Percentiles rank a stretch among this genome's conserved stretches.
phyloP scores from a whole-genome alignment of 345 rosid species.

The Lepidium sativum region DNA sequence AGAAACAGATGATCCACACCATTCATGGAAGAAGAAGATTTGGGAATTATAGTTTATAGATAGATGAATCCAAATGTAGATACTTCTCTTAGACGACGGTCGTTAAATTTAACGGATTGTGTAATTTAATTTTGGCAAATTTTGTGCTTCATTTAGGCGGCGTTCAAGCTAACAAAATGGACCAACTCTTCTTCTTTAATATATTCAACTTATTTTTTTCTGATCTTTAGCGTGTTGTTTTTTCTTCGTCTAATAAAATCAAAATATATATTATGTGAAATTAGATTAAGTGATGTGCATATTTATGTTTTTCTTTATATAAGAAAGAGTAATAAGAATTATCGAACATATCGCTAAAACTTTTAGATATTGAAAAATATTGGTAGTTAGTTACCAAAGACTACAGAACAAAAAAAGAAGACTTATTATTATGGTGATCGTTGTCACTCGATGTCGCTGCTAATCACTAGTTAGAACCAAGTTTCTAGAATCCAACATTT shows the following conservation, averaged over 20 bases:
- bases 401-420: no score
- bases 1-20: constrained; percentile 8
- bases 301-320: no score
- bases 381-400: no score
- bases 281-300: neutral
- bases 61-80: neutral
- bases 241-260: neutral
- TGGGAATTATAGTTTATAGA: neutral
- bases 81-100: neutral
- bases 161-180: constrained; percentile 8
- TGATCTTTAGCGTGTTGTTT: constrained; percentile 5
- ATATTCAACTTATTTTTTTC: constrained; percentile 5
- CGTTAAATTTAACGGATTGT: constrained; percentile 9
- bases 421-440: no score
- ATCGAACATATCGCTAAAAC: no score
- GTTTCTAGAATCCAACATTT: no score
- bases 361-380: no score
- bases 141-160: constrained; percentile 1
- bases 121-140: neutral
- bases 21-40: constrained; percentile 9
- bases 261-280: neutral
- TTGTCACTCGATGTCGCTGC: no score
- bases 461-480: no score
- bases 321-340: no score
- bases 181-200: constrained; percentile 7